Base-by-base conservation (phyloP, 768 basidiomycete species). In the Solioccasus polychromus region DNA sequence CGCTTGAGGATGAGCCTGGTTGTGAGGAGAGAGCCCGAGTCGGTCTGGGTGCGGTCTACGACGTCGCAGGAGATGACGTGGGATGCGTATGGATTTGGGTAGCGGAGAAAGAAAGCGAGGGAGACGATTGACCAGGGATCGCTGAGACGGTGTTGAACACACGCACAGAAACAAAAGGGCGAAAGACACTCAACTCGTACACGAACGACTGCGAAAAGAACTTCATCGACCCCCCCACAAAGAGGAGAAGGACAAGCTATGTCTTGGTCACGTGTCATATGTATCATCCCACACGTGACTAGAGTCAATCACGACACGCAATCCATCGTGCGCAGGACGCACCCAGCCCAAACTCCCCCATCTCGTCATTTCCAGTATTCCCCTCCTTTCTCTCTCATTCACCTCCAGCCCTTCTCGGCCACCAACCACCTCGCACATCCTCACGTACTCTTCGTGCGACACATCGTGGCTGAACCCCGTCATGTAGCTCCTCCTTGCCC, bases 21-120 rank as follows among this genome's bases (percentile, higher is more conserved):
- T 9, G 94, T 96, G 45, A 83, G 66, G 17, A 97, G 76, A 14
- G 85, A 78, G 31, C 92, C 92, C 3, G 76, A 68, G 11, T 83
- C 74, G 2, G 88, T 83, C 53, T 88, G 72, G 17, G 70, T 74
- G 54, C 94, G 88, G 43, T 89, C 88, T 53, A 98, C 82, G 59
- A 97, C 92, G 72, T 97, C 94, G 75, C 92, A 94, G 4, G 93
- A 93, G 54, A 94, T 70, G 65, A 98, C 86, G 70, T 98, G 94
- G 29, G 88, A 75, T 6, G 94, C 90, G 60, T 91, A 92, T 39
- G 94, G 92, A 63, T 96, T 97, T 4, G 94, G 94, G 68, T 96
- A 98, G 52, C 94, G 87, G 48, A 96, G 73, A 64, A 94, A 94
- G 74, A 88, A 96, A 11, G 94, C 94, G 52, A 95, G 76, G 17